Base-by-base conservation (phyloP, 2,329 filamentous ascomycete genomes). In the Talaromyces sp. region DNA sequence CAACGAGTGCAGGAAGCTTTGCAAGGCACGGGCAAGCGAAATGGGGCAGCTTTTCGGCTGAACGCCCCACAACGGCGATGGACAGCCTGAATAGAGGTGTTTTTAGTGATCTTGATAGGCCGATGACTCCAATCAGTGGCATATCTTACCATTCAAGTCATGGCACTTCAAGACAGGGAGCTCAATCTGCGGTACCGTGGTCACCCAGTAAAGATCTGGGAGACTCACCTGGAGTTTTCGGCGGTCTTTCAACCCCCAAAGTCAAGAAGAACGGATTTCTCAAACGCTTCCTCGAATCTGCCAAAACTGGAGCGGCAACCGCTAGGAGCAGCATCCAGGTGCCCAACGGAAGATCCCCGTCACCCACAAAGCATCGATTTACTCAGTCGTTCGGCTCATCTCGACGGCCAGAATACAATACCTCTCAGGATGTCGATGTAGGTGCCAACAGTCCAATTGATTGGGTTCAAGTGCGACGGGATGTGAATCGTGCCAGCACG, bases 381-480 rank as follows among this genome's bases (percentile, higher is more conserved):
- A 77, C 78, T 2, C 80, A 81, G 64, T 83, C 81, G 1, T 77
- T 87, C 7, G 77, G 76, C 19, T 77, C 77, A 1, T 74, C 59
- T 70, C 71, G 47, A 70, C 72, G 45, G 67, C 73, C 70, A 65
- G 78, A 73, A 63, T 81, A 82, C 54, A 86, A 88, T 68, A 79
- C 84, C 4, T 85, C 88, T 15, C 85, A 86, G 64, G 92, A 96
- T 19, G 90, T 90, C 85, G 92, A 90, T 1, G 77, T 90, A 6
- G 85, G 81, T 43, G 75, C 80, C 71, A 81, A 78, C 65, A 70
- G 75, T 29, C 80, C 72, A 17, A 69, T 91, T 15, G 94, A 98
- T 75, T 99, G 95, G 93, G 93, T 99, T n/a, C 93, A 98, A 76
- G 93, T 98, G 25, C 90, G 95, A 40, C 88, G 95, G 54, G 96